Evolutionary conservation across 1,139 yeast species (phyloP), one percentile per base, ranked within the genome.

Genomic region (Hansenula anomala): DNA sequence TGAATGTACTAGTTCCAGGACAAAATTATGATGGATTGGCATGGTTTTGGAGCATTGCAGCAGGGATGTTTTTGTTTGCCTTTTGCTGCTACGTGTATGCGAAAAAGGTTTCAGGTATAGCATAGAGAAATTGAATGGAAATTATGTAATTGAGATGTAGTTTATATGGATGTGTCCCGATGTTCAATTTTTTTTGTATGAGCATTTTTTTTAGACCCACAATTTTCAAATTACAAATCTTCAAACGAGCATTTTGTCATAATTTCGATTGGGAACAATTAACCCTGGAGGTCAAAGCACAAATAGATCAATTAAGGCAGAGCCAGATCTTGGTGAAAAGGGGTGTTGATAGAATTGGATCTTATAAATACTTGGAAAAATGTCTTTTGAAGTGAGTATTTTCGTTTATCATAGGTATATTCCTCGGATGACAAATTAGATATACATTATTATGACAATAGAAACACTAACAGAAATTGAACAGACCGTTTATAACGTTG

Each of bases 1-100:
- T 92, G 98, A 92, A 92, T 65, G 95, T 95, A 48, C 52, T 86
- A 11, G 97, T 92, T 28, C 98, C 98, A 0, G 98, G 98, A 0
- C 97, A 90, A 58, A 82, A 75, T 23, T 67, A 69, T 36, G 80
- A 75, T 13, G 82, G 87, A 1, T 66, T 90, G 49, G 60, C 67
- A 6, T 92, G 98, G 98, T 92, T 92, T 61, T 84, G 78, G 54
- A 56, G 69, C 19, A 73, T 74, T 24, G 53, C 67, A 10, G 43
- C 52, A 0, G 61, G 67, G 17, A 71, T 74, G 78, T 43, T 66
- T 14, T 22, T 63, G 3, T 61, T 73, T 45, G 75, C 78, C 1
- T 54, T 63, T 24, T 52, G 61, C 25, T 70, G 71, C 23, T 74
- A 69, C 45, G 51, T 61, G 32, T 72, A 66, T 51, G 74, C 76